Evolutionary conservation across 345 rosid species (phyloP), one percentile per base, ranked within the genome.

Genomic region (Syzygium aromaticum): DNA sequence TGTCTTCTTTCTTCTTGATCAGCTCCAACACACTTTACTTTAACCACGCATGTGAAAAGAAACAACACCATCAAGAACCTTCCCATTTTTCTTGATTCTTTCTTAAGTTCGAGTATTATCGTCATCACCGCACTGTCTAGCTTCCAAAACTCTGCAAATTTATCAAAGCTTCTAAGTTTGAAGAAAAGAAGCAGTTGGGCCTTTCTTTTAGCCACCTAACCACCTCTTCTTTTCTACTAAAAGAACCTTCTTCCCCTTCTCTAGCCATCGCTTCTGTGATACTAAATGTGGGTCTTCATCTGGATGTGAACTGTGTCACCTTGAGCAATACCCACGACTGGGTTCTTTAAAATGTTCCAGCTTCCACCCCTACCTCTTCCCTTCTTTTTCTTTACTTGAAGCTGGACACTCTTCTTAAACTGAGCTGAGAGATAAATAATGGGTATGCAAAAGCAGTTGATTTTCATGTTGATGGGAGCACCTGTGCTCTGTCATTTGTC

Each of bases 241-340:
- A 28, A 51, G 52, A 85, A 57, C 15, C 53, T 38, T 54, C 87
- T 49, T 77, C 84, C 52, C 3, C 38, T 51, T 63, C 80, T 51
- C 53, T 43, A 38, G 38, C 13, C 56, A 54, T 91, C 86, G 27
- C 89, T 88, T 90, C 85, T 25, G 27, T 86, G 87, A 49, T 86
- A 92, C 88, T 85, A 54, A 85, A 86, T 88, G 93, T 91, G 93
- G 93, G 92, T 90, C 92, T 88, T 84, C 54, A 67, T 22, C 77
- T 84, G 56, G 46, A 40, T 21, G 59, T 64, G 77, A 30, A 30
- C 30, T 30, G 17, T 64, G 10, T 64, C 43, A 4, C 43, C 30
- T 27, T 59, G 64, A 59, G 64, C 63, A 64, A 85, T 87, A 30
- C 87, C 52, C 87, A 84, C 88, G 84, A 61, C 86, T 85, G 83